These are phyloP conservation scores for Secale cereale DNA, from an alignment of 176 grass and related monocot species.

Conservation along the genomic window DNA sequence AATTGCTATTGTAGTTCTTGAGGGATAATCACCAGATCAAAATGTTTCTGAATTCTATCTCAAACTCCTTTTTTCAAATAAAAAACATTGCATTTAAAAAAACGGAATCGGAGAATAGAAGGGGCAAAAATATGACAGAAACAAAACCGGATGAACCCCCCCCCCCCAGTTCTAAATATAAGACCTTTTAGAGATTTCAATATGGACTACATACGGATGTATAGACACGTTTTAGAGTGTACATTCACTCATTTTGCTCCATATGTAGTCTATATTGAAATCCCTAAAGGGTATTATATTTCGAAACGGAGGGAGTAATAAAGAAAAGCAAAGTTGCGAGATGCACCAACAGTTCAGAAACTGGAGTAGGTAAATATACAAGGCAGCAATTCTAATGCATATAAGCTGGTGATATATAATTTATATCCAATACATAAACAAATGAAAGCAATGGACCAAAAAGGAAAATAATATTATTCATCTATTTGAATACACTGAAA, in stretches of 20 bases:
- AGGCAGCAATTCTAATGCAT: not conserved
- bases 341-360: constrained; percentile 20
- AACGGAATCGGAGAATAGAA: not conserved
- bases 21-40: not conserved
- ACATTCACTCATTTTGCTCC: no score
- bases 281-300: no score
- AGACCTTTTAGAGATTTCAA: no score
- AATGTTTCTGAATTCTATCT: not conserved
- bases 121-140: not conserved
- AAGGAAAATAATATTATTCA: not conserved
- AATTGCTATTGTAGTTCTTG: not conserved
- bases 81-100: not conserved
- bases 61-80: not conserved
- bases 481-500: not conserved
- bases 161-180: no score
- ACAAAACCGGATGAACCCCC: not conserved
- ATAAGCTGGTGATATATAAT: not conserved
- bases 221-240: no score
- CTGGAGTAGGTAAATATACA: not conserved
- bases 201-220: no score
- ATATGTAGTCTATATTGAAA: no score
- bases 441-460: not conserved
- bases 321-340: not conserved
- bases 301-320: no score
- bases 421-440: not conserved